Percentiles rank a stretch among this genome's conserved stretches.
Conservation (phyloP, 345 rosid genomes). For the Erucastrum elatum region DNA sequence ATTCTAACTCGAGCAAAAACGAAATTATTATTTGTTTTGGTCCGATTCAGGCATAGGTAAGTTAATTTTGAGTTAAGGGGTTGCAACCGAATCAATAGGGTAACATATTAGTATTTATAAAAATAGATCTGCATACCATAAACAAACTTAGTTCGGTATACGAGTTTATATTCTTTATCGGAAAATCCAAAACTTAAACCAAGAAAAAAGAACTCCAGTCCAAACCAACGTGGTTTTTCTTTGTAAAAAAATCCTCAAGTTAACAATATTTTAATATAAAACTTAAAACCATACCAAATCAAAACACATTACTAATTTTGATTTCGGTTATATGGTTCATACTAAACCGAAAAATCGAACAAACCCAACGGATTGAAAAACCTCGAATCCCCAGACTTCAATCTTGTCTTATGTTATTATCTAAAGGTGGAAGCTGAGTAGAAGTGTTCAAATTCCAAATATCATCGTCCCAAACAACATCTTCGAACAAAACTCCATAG, state of each 20-base stretch:
- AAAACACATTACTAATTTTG: constrained; percentile 23
- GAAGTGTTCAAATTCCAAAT: constrained; percentile 35
- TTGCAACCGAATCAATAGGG: background rate
- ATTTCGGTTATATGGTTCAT: constrained; percentile 10
- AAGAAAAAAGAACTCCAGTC: constrained; percentile 7
- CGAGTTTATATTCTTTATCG: background rate
- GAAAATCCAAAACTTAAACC: background rate
- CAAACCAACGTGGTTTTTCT: background rate
- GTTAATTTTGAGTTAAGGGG: background rate
- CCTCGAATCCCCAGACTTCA: background rate
- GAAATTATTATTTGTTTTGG: background rate
- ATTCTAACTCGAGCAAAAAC: background rate
- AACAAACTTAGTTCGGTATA: background rate
- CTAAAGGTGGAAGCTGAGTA: constrained; percentile 21
- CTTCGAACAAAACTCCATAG: constrained; percentile 33
- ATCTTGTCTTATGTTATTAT: constrained; percentile 3
- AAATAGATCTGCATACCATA: background rate
- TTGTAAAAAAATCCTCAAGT: background rate
- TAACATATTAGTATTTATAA: background rate
- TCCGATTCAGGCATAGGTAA: background rate
- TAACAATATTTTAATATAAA: background rate
- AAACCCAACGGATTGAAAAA: background rate
- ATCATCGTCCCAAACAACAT: constrained; percentile 41
- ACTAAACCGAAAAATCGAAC: background rate
- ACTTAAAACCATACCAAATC: constrained; percentile 4